These are phyloP conservation scores for Grigorovia jiainica DNA, from an alignment of 805 yeast genomes.

Conservation along the genomic window DNA sequence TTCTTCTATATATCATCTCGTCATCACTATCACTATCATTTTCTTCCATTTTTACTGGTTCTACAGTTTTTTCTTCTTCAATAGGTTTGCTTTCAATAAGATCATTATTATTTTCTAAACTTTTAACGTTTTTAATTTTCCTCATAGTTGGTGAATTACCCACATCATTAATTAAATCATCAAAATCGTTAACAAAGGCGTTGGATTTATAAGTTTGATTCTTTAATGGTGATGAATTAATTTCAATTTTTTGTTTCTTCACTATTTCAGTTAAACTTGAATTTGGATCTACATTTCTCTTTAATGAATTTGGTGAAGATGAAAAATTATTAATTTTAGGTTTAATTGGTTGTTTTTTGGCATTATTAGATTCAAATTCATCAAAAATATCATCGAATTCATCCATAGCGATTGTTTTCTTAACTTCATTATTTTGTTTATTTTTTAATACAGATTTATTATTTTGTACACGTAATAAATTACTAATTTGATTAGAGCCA, in stretches of 20 bases:
- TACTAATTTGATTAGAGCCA: conserved; percentile 24
- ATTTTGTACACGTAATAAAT: conserved; percentile 41
- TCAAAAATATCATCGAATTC: conserved; percentile 63
- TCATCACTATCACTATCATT: conserved; percentile 29
- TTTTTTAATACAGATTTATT: conserved; percentile 30
- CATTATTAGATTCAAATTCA: conserved; percentile 30
- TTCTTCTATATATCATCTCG: conserved; percentile 22
- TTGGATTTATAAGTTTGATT: neutral
- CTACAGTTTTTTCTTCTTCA: conserved; percentile 6
- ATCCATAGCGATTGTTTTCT: conserved; percentile 38
- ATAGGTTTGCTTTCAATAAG: neutral
- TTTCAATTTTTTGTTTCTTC: conserved; percentile 12
- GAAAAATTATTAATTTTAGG: conserved; percentile 5
- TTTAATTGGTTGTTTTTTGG: neutral
- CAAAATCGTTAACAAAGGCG: conserved; percentile 6
- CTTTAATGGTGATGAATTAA: conserved; percentile 24
- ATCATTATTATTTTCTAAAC: conserved; percentile 1
- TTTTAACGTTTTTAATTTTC: conserved; percentile 4
- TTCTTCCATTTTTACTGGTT: conserved; percentile 18
- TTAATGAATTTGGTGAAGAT: conserved; percentile 1
- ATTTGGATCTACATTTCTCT: conserved; percentile 1
- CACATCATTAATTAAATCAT: conserved; percentile 13
- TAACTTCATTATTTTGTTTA: conserved; percentile 21
- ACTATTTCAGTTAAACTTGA: neutral
- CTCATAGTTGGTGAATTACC: conserved; percentile 17